phyloP scores from a whole-genome alignment of 306 rosid species.

The Morella rubra region DNA sequence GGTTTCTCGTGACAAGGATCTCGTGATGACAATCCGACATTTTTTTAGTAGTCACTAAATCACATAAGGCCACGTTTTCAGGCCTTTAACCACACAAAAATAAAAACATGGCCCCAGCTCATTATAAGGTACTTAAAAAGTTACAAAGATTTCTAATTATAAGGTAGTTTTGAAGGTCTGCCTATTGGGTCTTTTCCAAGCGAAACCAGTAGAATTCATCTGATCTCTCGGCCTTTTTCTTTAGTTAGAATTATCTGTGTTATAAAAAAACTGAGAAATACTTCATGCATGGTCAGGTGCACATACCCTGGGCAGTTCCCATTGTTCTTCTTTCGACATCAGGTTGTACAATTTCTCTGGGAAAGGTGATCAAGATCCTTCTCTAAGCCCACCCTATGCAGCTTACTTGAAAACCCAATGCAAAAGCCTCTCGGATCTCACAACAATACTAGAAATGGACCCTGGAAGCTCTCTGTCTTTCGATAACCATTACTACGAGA shows the following conservation, averaged over 20 bases:
- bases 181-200: no score
- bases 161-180: no score
- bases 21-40: no score
- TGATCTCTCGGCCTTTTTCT: not conserved
- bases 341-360: conserved; percentile 60
- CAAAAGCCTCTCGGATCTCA: conserved; percentile 22
- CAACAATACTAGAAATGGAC: conserved; percentile 43
- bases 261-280: not conserved
- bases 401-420: conserved; percentile 35
- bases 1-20: no score
- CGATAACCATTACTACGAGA: conserved; percentile 41
- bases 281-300: no score
- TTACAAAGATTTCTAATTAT: no score
- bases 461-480: conserved; percentile 36
- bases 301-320: conserved; percentile 41
- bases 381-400: conserved; percentile 40
- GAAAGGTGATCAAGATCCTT: conserved; percentile 61
- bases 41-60: no score
- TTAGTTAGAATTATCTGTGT: not conserved
- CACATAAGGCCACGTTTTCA: no score
- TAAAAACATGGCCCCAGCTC: no score
- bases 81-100: no score
- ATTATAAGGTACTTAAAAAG: no score
- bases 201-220: no score
- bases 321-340: conserved; percentile 5